Evolutionary conservation across 345 rosid genomes (phyloP).

Genomic region (Hirschfeldia incana): DNA sequence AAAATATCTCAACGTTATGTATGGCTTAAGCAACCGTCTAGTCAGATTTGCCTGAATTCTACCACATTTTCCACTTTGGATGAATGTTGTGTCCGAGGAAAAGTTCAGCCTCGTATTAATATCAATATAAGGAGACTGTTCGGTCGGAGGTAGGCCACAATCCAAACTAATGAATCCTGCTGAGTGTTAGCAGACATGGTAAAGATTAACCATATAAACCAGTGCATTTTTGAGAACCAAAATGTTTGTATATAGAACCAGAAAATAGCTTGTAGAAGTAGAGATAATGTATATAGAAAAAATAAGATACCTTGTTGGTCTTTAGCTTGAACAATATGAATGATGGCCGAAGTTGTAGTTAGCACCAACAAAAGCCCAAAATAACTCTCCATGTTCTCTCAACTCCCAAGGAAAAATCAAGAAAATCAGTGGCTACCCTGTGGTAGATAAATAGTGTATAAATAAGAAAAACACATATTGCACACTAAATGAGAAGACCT

Average conservation of each 20-base stretch:
- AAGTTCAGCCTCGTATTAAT: not conserved
- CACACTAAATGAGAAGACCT: not conserved
- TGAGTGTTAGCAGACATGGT: not conserved
- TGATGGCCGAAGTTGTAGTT: not conserved
- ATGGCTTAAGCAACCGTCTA: not conserved
- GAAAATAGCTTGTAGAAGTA: not conserved
- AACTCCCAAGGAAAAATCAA: not conserved
- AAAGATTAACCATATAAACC: not conserved
- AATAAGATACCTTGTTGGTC: slow-evolving; percentile 27
- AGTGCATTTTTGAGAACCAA: not conserved
- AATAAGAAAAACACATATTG: not conserved
- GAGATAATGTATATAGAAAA: not conserved
- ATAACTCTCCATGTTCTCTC: slow-evolving; percentile 7
- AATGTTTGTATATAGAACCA: not conserved
- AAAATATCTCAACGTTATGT: slow-evolving; percentile 31
- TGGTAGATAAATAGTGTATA: not conserved
- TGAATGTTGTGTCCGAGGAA: slow-evolving; percentile 34
- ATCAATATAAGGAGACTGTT: slow-evolving; percentile 17
- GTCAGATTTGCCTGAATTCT: not conserved
- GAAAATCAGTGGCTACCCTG: not conserved
- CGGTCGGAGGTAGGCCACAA: slow-evolving; percentile 38
- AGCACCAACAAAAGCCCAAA: not conserved
- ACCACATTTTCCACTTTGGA: slow-evolving; percentile 29
- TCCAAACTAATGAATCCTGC: slow-evolving; percentile 55
- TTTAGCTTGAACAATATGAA: slow-evolving; percentile 26